Evolutionary conservation across 495 filamentous ascomycete genomes (phyloP).

Genomic region (Lepidopterella palustris): DNA sequence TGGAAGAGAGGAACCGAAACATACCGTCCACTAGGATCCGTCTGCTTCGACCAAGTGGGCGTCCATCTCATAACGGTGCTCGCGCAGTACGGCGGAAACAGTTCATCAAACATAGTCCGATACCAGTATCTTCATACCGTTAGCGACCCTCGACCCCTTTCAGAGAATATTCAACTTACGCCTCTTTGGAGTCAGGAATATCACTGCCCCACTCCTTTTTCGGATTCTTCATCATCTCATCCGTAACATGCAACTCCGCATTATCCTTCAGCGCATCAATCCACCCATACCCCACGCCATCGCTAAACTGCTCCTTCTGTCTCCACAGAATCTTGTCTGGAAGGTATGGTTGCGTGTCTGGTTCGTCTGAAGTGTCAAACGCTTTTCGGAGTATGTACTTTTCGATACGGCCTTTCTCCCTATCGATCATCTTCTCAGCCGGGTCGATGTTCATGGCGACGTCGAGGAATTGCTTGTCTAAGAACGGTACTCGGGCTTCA

Average conservation of each 20-base stretch:
- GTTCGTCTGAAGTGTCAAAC: conserved; percentile 86
- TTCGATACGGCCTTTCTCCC: conserved; percentile 81
- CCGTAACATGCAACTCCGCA: conserved; percentile 78
- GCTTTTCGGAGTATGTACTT: conserved; percentile 97
- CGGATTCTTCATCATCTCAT: conserved; percentile 95
- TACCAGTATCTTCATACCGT: conserved; percentile 56
- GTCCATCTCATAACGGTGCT: conserved; percentile 93
- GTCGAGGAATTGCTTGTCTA: conserved; percentile 95
- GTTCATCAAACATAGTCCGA: conserved; percentile 95
- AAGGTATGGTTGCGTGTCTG: conserved; percentile 71
- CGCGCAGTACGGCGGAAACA: conserved; percentile 87
- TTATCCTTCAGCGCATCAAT: conserved; percentile 95
- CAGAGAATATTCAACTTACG: conserved; percentile 42
- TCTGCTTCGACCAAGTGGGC: conserved; percentile 96
- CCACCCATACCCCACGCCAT: conserved; percentile 98
- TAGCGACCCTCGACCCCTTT: conserved; percentile 44
- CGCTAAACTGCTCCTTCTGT: conserved; percentile 98
- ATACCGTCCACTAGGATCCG: conserved; percentile 87
- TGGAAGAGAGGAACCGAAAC: conserved; percentile 27
- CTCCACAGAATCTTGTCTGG: conserved; percentile 93
- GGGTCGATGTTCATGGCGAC: conserved; percentile 88
- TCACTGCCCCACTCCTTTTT: conserved; percentile 92
- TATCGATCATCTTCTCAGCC: conserved; percentile 86
- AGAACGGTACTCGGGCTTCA: conserved; percentile 95
- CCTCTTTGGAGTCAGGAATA: conserved; percentile 92